Evolutionary conservation across 225 moss, liverwort and hornwort species (phyloP).

Genomic region (Anthoceros angustus): DNA sequence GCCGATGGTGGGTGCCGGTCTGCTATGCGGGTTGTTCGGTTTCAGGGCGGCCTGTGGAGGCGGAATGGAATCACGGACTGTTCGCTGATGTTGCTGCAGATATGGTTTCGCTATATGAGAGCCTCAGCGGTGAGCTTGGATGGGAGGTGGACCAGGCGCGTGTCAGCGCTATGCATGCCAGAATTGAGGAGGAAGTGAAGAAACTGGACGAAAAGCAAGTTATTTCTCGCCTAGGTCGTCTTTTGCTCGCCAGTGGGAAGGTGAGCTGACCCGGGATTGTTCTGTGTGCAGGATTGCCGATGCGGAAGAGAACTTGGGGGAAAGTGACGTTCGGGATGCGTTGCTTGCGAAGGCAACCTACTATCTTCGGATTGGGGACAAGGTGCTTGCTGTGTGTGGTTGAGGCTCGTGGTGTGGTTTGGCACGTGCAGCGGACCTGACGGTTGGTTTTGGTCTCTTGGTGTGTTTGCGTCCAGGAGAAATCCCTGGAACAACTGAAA

Average conservation of each 20-base stretch:
- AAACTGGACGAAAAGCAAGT: conserved; percentile 44
- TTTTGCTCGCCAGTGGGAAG: background rate
- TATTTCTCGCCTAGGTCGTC: background rate
- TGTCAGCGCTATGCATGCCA: conserved; percentile 23
- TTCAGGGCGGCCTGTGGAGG: background rate
- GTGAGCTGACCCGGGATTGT: background rate
- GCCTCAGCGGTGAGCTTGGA: conserved; percentile 54
- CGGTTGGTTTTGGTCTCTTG: background rate
- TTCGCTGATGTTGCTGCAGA: conserved; percentile 15
- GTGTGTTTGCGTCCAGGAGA: conserved; percentile 25
- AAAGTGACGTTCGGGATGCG: conserved; percentile 97
- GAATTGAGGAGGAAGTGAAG: conserved; percentile 45
- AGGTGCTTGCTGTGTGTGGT: conserved; percentile 18
- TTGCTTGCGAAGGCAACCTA: conserved; percentile 68
- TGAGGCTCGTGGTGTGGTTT: background rate
- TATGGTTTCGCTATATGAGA: conserved; percentile 70
- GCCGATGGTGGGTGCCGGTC: conserved; percentile 26
- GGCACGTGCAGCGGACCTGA: background rate
- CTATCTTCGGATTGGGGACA: conserved; percentile 76
- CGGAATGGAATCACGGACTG: background rate
- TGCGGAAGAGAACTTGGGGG: conserved; percentile 94
- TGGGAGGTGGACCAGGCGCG: conserved; percentile 50
- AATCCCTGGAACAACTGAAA: conserved; percentile 72
- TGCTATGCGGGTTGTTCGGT: background rate
- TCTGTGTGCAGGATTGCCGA: conserved; percentile 25